Evolutionary conservation across 2,329 filamentous ascomycete genomes (phyloP).

Genomic region (Cladosporium sp.): DNA sequence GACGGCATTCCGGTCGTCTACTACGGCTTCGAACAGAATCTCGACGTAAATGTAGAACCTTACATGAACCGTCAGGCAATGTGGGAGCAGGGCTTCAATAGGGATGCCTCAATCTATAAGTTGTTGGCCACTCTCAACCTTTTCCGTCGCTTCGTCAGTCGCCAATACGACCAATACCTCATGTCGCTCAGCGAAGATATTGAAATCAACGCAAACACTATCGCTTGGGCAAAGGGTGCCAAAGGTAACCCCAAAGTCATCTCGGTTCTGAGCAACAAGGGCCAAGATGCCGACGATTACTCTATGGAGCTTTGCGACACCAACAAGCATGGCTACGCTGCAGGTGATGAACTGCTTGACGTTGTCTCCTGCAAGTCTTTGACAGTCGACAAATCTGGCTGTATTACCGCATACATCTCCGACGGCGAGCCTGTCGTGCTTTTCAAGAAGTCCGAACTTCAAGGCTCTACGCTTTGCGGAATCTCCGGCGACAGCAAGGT

Average conservation of each 20-base stretch:
- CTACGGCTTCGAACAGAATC: conserved; percentile 27
- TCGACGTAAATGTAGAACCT: conserved; percentile 19
- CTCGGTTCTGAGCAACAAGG: conserved; percentile 37
- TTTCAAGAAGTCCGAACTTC: conserved; percentile 2
- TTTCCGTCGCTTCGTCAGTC: conserved; percentile 40
- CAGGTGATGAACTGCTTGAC: conserved; percentile 10
- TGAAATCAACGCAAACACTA: conserved; percentile 42
- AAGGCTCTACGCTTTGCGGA: conserved; percentile 13
- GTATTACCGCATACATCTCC: conserved; percentile 8
- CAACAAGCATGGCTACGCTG: conserved; percentile 17
- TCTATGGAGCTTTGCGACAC: conserved; percentile 12
- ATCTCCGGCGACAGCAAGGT: conserved; percentile 1
- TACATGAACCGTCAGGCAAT: conserved; percentile 23
- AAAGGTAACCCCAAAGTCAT: conserved; percentile 34
- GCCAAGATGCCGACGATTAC: conserved; percentile 22
- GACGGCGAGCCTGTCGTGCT: conserved; percentile 16
- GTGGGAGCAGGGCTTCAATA: conserved; percentile 20
- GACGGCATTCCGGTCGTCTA: conserved; percentile 28
- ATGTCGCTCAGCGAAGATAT: conserved; percentile 41
- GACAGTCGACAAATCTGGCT: conserved; percentile 5
- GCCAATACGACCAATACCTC: conserved; percentile 42
- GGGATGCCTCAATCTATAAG: conserved; percentile 18
- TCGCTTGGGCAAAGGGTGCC: conserved; percentile 51
- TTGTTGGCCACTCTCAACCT: conserved; percentile 19
- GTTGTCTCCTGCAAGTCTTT: conserved; percentile 13